A percentile compares a stretch with the other conserved stretches of the same genome.
These are phyloP conservation scores for Aspergillus flavus DNA, from an alignment of 2,329 filamentous ascomycete genomes.

Conservation along the genomic window DNA sequence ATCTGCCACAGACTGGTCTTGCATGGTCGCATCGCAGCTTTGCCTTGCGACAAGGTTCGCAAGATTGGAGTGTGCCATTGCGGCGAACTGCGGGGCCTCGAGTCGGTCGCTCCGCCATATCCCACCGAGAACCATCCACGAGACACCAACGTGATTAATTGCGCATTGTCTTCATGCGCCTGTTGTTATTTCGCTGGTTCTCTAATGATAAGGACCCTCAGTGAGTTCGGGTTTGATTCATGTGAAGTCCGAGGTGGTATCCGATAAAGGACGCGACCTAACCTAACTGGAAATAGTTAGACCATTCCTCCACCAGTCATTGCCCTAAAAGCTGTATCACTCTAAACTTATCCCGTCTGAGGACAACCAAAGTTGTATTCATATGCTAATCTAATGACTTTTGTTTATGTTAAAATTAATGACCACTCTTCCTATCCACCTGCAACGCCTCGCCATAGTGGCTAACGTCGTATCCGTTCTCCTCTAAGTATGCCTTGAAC, in stretches of 20 bases:
- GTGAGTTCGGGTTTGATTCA: background rate
- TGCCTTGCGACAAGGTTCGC: constrained; percentile 42
- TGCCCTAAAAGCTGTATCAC: background rate
- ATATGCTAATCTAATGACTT: background rate
- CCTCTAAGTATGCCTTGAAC: constrained; percentile 49
- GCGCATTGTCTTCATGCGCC: background rate
- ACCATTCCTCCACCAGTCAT: no score
- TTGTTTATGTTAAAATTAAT: constrained; percentile 8
- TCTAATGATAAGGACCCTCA: background rate
- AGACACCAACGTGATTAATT: background rate
- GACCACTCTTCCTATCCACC: constrained; percentile 7
- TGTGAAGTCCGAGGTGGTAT: background rate
- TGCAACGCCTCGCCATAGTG: constrained; percentile 12
- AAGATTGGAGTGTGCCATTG: constrained; percentile 41
- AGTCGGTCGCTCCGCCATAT: constrained; percentile 1
- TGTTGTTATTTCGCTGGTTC: background rate
- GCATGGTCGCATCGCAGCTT: constrained; percentile 42
- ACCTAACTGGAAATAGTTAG: constrained; percentile 1
- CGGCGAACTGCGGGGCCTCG: constrained; percentile 31
- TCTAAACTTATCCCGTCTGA: no score
- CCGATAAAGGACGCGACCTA: background rate
- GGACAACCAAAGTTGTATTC: background rate
- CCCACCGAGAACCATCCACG: background rate
- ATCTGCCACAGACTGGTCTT: constrained; percentile 37
- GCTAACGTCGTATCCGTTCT: constrained; percentile 43